Evolutionary conservation across 2,329 filamentous ascomycete species (phyloP), one percentile per base, ranked within the genome.

Genomic region (Lasiodiplodia sp.): DNA sequence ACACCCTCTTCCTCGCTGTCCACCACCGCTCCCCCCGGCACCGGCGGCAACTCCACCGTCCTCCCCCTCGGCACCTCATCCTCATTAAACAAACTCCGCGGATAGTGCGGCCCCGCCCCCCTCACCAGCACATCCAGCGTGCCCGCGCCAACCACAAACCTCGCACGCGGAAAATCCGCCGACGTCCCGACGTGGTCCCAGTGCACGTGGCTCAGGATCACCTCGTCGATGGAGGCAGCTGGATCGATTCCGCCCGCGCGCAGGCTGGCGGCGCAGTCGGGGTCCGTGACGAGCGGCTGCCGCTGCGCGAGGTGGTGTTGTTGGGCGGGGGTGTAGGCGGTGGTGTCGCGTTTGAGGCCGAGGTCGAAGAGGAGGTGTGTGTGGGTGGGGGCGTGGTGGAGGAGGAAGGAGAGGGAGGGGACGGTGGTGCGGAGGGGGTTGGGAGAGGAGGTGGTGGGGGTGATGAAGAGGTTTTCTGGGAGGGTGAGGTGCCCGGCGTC

Each of bases 401-500:
- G 81, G 1, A 88, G 78, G 71, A 87, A 88, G 1, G 82, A 82
- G 2, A 87, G 78, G 0, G 84, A 86, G 1, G 86, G 86, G 0
- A 87, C 85, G 4, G 83, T 86, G 3, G 78, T 78, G 68, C 80
- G 77, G n/a, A 81, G 81, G 11, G 79, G 75, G n/a, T n/a, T n/a
- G 2, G 81, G 81, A 11, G 79, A 75, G 2, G 80, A 78, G 58
- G 81, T 79, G 2, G 82, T 81, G 10, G 81, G 77, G 12, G 81
- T 79, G 31, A 86, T 78, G 73, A 86, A 86, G 44, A 83, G 75
- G 14, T 73, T 73, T 62, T 85, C 81, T 0, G 83, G 83, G 8
- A 86, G 78, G 18, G 83, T 86, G 28, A 86, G 75, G 49, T 82
- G 72, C 7, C 77, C 77, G 25, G 71, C 76, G 64, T 75, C 72